Evolutionary conservation across 2,329 filamentous ascomycete genomes (phyloP).

Genomic region (Colletotrichum filicis): DNA sequence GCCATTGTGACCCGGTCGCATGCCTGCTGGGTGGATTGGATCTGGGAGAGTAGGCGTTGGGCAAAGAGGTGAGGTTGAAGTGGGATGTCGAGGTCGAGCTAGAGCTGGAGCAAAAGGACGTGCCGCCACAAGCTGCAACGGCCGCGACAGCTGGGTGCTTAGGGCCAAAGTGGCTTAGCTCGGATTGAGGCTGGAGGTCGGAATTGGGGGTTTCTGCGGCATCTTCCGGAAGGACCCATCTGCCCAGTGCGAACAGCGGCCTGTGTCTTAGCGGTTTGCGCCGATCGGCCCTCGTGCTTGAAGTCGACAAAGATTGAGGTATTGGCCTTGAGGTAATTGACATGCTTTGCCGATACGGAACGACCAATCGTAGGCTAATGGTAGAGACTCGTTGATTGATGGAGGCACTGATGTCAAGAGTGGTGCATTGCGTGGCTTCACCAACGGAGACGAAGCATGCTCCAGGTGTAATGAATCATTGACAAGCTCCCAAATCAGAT

Average conservation of each 20-base stretch:
- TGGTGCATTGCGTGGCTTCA: background rate
- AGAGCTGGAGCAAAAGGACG: background rate
- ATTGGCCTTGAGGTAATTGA: background rate
- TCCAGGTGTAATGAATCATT: conserved; percentile 12
- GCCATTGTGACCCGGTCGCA: conserved; percentile 59
- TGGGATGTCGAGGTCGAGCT: conserved; percentile 9
- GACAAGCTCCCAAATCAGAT: background rate
- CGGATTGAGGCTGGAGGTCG: background rate
- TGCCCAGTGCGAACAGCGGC: background rate
- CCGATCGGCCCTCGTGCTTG: background rate
- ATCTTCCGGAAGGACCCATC: conserved; percentile 2
- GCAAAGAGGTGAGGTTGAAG: background rate
- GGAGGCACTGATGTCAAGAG: too few relatives aligned
- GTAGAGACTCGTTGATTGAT: background rate
- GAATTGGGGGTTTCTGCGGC: background rate
- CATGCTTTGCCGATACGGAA: background rate
- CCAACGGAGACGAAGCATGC: background rate
- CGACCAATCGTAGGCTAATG: background rate
- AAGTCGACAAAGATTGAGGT: background rate
- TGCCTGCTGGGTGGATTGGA: background rate
- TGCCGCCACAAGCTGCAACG: background rate
- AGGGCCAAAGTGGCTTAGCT: background rate
- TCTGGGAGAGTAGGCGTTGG: background rate
- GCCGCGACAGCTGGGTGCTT: conserved; percentile 2
- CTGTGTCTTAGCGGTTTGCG: background rate